Evolutionary conservation across 352 stramenopile species (phyloP).

Genomic region (Pythium coloratum): DNA sequence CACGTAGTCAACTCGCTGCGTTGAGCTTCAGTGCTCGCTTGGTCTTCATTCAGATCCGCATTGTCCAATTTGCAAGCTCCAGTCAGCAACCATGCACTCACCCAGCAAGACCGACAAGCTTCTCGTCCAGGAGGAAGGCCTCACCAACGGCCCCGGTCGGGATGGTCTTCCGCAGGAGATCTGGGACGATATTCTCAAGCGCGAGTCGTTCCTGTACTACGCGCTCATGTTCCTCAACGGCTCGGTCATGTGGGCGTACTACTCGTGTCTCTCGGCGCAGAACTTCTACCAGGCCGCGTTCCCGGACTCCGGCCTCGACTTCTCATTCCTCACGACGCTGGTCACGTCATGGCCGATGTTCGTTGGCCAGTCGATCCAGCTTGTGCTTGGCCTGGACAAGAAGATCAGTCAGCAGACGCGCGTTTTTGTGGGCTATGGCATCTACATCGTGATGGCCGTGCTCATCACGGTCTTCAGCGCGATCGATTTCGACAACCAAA

Average conservation of each 20-base stretch:
- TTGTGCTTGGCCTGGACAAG: conserved; percentile 60
- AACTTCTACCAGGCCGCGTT: conserved; percentile 33
- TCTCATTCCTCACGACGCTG: conserved; percentile 70
- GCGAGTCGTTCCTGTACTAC: conserved; percentile 35
- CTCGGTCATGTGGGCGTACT: conserved; percentile 42
- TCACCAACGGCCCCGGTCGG: conserved; percentile 4
- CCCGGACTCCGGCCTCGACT: conserved; percentile 29
- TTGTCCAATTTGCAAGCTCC: background rate
- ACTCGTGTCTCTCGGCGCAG: conserved; percentile 40
- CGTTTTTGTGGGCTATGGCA: conserved; percentile 45
- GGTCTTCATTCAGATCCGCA: background rate
- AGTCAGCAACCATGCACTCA: conserved; percentile 11
- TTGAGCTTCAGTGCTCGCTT: no score
- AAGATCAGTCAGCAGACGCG: conserved; percentile 42
- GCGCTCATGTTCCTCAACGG: conserved; percentile 40
- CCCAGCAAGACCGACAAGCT: conserved; percentile 24
- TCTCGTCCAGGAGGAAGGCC: conserved; percentile 21
- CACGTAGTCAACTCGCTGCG: no score
- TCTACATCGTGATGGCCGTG: conserved; percentile 53
- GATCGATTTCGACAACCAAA: conserved; percentile 45
- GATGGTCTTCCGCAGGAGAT: conserved; percentile 29
- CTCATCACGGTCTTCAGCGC: conserved; percentile 67
- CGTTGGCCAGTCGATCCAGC: conserved; percentile 49
- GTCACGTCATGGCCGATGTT: conserved; percentile 61
- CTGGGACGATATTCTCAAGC: conserved; percentile 28